Evolutionary conservation across 2,329 filamentous ascomycete genomes (phyloP).

Genomic region (Keithomyces neogunnii): DNA sequence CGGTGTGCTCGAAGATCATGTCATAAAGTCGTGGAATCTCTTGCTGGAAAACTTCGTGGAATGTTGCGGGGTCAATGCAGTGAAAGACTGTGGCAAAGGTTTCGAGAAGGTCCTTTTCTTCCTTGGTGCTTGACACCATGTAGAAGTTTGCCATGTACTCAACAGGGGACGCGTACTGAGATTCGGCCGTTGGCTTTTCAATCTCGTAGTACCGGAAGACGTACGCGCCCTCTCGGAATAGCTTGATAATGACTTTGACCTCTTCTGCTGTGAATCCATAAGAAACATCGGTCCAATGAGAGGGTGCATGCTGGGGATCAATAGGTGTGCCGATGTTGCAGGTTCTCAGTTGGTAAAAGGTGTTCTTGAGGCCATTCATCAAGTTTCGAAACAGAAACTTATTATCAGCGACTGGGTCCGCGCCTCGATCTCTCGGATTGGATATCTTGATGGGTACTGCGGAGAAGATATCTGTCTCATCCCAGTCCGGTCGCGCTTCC

Average conservation of each 20-base stretch:
- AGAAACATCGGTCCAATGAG: slow-evolving; percentile 91
- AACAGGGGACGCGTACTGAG: slow-evolving; percentile 69
- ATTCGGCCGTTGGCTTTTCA: slow-evolving; percentile 66
- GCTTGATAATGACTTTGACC: slow-evolving; percentile 89
- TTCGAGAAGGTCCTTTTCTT: slow-evolving; percentile 95
- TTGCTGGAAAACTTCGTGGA: slow-evolving; percentile 96
- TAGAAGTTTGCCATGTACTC: slow-evolving; percentile 94
- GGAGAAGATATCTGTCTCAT: slow-evolving; percentile 94
- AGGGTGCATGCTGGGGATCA: slow-evolving; percentile 68
- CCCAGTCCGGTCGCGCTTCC: slow-evolving; percentile 80
- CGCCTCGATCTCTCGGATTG: slow-evolving; percentile 79
- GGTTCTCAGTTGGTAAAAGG: slow-evolving; percentile 87
- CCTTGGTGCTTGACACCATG: slow-evolving; percentile 86
- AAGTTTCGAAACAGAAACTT: slow-evolving; percentile 97
- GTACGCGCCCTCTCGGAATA: slow-evolving; percentile 92
- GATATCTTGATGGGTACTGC: slow-evolving; percentile 95
- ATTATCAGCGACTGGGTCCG: slow-evolving; percentile 90
- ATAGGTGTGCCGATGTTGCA: slow-evolving; percentile 72
- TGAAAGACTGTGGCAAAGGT: slow-evolving; percentile 98
- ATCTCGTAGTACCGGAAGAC: slow-evolving; percentile 97
- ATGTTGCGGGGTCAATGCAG: slow-evolving; percentile 94
- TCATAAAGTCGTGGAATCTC: slow-evolving; percentile 96
- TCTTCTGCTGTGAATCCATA: slow-evolving; percentile 97
- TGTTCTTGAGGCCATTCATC: slow-evolving; percentile 90
- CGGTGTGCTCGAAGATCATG: slow-evolving; percentile 95